These are phyloP conservation scores for Penium margaritaceum DNA, from an alignment of 139 green algal genomes.

Conservation along the genomic window DNA sequence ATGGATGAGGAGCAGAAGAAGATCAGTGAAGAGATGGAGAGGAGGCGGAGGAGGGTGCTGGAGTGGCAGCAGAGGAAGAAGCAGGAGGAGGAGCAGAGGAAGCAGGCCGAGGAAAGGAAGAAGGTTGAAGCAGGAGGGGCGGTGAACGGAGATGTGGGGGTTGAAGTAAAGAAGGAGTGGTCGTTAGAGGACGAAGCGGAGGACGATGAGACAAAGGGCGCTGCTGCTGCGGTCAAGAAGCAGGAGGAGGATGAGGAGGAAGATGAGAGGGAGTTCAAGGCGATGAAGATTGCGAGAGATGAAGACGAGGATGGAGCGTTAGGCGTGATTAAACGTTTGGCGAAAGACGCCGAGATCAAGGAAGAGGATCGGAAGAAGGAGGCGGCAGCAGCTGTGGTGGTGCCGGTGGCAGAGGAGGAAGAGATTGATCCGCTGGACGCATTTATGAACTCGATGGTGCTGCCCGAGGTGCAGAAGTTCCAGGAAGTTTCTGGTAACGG, in stretches of 20 bases:
- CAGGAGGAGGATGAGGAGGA: background rate
- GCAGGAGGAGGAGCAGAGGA: slow-evolving; percentile 6
- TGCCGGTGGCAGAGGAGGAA: background rate
- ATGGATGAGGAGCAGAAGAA: slow-evolving; percentile 28
- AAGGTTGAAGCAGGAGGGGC: background rate
- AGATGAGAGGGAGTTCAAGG: too few species aligned
- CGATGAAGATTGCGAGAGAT: too few species aligned
- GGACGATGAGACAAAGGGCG: slow-evolving; percentile 12
- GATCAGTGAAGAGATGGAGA: slow-evolving; percentile 33
- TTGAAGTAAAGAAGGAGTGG: too few species aligned
- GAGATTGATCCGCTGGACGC: slow-evolving; percentile 80
- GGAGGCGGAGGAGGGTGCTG: slow-evolving; percentile 3
- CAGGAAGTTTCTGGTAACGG: too few species aligned
- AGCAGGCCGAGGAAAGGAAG: background rate
- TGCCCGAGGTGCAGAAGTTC: slow-evolving; percentile 47
- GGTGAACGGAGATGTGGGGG: background rate
- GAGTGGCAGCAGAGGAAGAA: slow-evolving; percentile 22
- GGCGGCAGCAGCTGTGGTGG: background rate
- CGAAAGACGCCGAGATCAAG: too few species aligned
- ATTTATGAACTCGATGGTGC: slow-evolving; percentile 72
- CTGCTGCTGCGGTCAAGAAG: background rate
- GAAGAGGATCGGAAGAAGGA: slow-evolving; percentile 46
- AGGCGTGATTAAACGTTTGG: too few species aligned
- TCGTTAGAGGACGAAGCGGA: slow-evolving; percentile 14
- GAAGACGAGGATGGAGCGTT: too few species aligned